phyloP scores from a whole-genome alignment of 2,329 filamentous ascomycete species.

The Coniochaeta sp. region DNA sequence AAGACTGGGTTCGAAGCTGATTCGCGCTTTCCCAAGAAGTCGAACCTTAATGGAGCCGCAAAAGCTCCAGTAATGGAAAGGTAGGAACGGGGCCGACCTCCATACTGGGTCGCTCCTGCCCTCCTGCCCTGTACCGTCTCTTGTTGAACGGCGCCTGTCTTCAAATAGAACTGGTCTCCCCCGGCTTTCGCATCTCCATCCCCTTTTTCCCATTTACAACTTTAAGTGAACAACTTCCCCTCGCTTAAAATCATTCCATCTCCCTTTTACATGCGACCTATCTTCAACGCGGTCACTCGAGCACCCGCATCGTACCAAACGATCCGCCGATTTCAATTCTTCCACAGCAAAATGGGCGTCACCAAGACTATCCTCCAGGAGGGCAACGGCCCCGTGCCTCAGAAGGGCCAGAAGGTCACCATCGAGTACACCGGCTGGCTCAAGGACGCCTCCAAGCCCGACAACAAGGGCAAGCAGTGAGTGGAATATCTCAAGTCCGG shows the following conservation, averaged over 20 bases:
- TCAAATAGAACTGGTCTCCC: not conserved
- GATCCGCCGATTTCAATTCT: constrained; percentile 5
- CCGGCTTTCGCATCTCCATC: not conserved
- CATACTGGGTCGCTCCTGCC: not conserved
- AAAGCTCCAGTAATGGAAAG: not conserved
- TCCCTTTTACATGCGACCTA: not conserved
- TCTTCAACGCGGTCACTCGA: not conserved
- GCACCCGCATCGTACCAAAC: not conserved
- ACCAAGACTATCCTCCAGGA: constrained; percentile 55
- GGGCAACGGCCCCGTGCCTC: constrained; percentile 58
- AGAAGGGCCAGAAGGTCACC: constrained; percentile 63
- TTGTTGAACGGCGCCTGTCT: too few species aligned
- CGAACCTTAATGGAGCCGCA: not conserved
- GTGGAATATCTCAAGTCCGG: constrained; percentile 5
- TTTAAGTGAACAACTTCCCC: not conserved
- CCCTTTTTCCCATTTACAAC: not conserved
- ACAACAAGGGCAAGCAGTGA: constrained; percentile 65
- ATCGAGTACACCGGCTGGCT: constrained; percentile 92
- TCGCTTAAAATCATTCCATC: not conserved
- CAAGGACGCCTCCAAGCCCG: constrained; percentile 54
- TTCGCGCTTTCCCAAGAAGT: not conserved
- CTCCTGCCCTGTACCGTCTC: not conserved
- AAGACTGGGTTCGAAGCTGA: not conserved
- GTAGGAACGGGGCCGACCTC: not conserved
- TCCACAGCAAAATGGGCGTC: constrained; percentile 55